Percentiles rank a stretch among this genome's conserved stretches.
These are phyloP conservation scores for Aspergillus fructus DNA, from an alignment of 2,329 filamentous ascomycete genomes.

Conservation along the genomic window DNA sequence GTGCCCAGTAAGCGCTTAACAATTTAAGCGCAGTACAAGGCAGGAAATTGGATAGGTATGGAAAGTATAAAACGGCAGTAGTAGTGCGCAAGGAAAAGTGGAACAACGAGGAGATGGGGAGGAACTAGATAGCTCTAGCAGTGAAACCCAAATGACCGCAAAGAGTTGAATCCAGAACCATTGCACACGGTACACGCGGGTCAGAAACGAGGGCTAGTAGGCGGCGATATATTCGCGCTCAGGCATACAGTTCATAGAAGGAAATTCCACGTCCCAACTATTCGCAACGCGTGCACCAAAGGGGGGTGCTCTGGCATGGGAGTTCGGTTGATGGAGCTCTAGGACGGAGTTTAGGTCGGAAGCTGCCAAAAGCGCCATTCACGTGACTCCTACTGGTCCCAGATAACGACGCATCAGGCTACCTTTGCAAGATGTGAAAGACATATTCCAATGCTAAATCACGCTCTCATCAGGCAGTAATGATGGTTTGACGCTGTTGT, in stretches of 20 bases:
- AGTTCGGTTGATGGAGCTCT: constrained; percentile 24
- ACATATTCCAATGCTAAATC: neutral
- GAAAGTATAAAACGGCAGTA: neutral
- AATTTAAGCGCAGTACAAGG: neutral
- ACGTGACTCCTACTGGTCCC: constrained; percentile 20
- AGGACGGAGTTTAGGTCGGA: constrained; percentile 21
- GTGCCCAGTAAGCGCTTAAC: neutral
- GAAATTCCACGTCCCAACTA: constrained; percentile 2
- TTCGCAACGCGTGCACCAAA: constrained; percentile 14
- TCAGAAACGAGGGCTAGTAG: neutral
- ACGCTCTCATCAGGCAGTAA: neutral
- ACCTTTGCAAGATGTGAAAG: neutral
- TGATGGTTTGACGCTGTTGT: neutral
- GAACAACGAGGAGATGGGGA: neutral
- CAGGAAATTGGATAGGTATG: neutral
- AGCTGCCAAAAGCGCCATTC: constrained; percentile 10
- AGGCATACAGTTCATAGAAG: neutral
- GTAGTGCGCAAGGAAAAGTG: neutral
- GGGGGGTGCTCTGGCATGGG: constrained; percentile 15
- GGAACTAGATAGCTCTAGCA: constrained; percentile 12
- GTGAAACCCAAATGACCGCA: constrained; percentile 9
- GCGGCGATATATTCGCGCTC: neutral
- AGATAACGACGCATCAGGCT: neutral
- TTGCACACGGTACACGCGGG: constrained; percentile 1
- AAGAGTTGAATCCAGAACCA: neutral